Conservation (phyloP, 495 filamentous ascomycete species). For the Talaromyces thailandensis region DNA sequence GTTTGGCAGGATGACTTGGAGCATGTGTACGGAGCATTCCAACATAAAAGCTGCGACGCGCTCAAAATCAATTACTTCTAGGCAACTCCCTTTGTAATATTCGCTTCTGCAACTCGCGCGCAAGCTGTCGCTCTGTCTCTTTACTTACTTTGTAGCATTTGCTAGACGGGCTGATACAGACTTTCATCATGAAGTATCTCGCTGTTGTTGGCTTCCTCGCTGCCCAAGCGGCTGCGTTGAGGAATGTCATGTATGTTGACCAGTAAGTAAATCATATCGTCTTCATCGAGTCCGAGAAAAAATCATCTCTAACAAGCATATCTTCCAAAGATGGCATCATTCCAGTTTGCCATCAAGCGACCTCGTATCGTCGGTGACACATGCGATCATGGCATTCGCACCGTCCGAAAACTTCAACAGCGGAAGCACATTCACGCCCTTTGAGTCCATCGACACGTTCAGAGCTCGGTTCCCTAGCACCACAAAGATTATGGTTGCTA, state of each 20-base stretch:
- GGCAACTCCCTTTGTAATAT: background rate
- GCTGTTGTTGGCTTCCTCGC: conserved; percentile 4
- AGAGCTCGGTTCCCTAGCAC: conserved; percentile 48
- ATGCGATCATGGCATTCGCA: conserved; percentile 65
- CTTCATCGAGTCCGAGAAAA: background rate
- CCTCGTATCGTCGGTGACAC: conserved; percentile 19
- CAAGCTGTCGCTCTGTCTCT: background rate
- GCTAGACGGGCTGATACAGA: background rate
- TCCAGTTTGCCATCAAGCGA: conserved; percentile 2
- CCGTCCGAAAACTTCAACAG: conserved; percentile 46
- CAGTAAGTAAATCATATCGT: background rate
- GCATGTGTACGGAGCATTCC: background rate
- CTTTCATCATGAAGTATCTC: background rate
- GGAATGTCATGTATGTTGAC: conserved; percentile 8
- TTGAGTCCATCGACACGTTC: conserved; percentile 46
- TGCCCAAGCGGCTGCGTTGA: conserved; percentile 6
- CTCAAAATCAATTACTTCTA: background rate
- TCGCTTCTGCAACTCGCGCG: background rate
- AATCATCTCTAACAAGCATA: background rate
- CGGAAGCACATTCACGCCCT: conserved; percentile 43
- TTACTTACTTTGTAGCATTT: background rate
- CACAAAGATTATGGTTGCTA: conserved; percentile 60
- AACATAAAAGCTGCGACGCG: background rate
- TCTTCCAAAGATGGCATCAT: conserved; percentile 3
- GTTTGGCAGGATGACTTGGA: background rate